Base-by-base conservation (phyloP, 805 yeast species). In the Yamadazyma phyllophila region DNA sequence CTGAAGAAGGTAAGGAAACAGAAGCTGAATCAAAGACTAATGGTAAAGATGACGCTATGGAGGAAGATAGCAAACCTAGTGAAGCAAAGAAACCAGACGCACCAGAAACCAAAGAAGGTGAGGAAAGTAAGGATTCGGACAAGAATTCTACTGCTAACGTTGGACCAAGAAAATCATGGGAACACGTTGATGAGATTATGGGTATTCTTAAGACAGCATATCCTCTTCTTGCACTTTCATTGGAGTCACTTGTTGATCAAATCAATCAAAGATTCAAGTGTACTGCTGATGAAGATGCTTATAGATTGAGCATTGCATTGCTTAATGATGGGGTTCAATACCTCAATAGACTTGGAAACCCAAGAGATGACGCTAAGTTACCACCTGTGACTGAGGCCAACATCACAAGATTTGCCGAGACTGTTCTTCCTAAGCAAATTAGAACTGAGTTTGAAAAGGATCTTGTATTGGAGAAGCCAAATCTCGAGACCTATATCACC, bases 221-320 rank as follows among this genome's bases (percentile, higher is more conserved):
- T 63, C 99, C 99, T 2, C 69, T 94, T 43, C 69, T 94, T 51
- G 96, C 99, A 0, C 76, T 94, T 37, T 89, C 97, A 0, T 74
- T 95, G 52, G 99, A 94, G 65, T 89, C 98, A 0, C 69, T 95
- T 44, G 97, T 94, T 26, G 98, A 95, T 58, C 99, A 95, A 69
- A 88, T 94, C 45, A 85, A 84, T 58, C 96, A 90, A 61, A 75
- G 97, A 45, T 92, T 94, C 75, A 94, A 92, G 66, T 84, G 96
- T 31, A 85, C 87, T 37, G 88, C 94, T 1, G 99, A 94, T 63
- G 99, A 92, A 58, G 99, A 94, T 65, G 92, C 97, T 1, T 95
- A 94, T 65, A 75, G 99, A 53, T 74, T 94, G 45, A 91, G 96
- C 41, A 89, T 90, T 50, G 99, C 97, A 0, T 68, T 94, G 46